Evolutionary conservation across 202 grass and related monocot genomes (phyloP).

Genomic region (Eragrostis tef): DNA sequence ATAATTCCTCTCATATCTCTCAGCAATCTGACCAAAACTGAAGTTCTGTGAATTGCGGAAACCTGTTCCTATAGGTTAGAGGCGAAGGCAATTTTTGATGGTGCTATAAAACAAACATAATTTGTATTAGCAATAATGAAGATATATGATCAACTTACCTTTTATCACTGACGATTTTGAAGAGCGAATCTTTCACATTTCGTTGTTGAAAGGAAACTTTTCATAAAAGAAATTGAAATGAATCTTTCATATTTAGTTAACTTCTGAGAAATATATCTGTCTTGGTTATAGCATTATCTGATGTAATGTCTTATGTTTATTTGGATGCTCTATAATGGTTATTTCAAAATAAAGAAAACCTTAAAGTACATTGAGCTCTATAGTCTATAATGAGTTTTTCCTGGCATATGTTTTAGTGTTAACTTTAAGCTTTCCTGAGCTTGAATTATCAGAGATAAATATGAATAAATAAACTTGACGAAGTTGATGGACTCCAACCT

Average conservation of each 20-base stretch:
- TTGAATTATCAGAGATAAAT: neutral
- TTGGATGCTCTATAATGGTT: neutral
- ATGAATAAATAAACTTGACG: too few species aligned
- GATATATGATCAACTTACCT: conserved; percentile 20
- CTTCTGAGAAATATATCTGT: neutral
- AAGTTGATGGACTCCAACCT: too few species aligned
- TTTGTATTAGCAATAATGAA: conserved; percentile 8
- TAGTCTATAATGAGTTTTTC: neutral
- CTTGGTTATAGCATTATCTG: neutral
- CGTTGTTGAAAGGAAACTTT: too few species aligned
- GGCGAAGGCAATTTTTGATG: neutral
- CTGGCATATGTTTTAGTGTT: neutral
- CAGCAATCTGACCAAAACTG: neutral
- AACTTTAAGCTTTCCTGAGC: conserved; percentile 1
- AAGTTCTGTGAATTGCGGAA: neutral
- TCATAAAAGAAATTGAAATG: neutral
- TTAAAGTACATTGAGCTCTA: too few species aligned
- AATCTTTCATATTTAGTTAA: neutral
- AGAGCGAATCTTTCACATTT: neutral
- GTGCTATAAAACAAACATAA: neutral
- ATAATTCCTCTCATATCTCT: neutral
- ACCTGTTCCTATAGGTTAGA: neutral
- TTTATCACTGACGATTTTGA: neutral
- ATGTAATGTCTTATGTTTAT: neutral
- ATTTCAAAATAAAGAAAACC: neutral